phyloP scores from a whole-genome alignment of 2,329 filamentous ascomycete species.

The Aspergillus cejpii region DNA sequence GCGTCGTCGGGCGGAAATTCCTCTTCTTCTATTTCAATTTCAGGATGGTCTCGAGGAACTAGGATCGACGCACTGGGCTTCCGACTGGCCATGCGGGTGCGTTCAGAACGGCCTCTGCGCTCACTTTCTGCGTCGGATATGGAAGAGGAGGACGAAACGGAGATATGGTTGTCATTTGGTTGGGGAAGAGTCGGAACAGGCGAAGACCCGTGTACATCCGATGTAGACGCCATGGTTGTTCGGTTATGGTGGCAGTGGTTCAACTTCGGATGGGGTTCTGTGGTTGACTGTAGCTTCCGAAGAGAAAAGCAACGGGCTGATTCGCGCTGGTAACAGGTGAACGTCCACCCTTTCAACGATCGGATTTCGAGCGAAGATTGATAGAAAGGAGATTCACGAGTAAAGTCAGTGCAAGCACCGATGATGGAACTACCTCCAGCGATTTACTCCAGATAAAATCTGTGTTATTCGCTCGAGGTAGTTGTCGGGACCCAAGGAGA shows the following conservation, averaged over 20 bases:
- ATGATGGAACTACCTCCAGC: constrained; percentile 32
- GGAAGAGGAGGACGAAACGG: constrained; percentile 43
- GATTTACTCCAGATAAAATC: constrained; percentile 34
- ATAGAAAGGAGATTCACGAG: not conserved
- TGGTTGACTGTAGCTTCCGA: constrained; percentile 9
- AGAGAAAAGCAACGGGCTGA: not conserved
- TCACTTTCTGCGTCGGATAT: constrained; percentile 44
- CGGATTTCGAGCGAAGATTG: not conserved
- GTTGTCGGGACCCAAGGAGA: constrained; percentile 24
- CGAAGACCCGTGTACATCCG: constrained; percentile 33
- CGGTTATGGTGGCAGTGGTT: constrained; percentile 9
- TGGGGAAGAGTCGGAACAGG: constrained; percentile 37
- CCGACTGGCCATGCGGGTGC: constrained; percentile 63
- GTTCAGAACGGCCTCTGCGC: constrained; percentile 43
- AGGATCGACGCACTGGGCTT: constrained; percentile 79
- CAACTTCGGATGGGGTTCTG: constrained; percentile 7
- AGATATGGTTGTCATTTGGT: constrained; percentile 37
- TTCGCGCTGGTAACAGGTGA: not conserved
- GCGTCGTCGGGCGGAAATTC: constrained; percentile 82
- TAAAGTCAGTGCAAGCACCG: constrained; percentile 5
- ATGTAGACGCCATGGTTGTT: constrained; percentile 31
- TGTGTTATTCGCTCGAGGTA: constrained; percentile 36
- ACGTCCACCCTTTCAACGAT: not conserved
- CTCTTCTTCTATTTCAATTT: constrained; percentile 65
- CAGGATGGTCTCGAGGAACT: constrained; percentile 67